Evolutionary conservation across 495 filamentous ascomycete species (phyloP).

Genomic region (Talaromyces nanjingensis): DNA sequence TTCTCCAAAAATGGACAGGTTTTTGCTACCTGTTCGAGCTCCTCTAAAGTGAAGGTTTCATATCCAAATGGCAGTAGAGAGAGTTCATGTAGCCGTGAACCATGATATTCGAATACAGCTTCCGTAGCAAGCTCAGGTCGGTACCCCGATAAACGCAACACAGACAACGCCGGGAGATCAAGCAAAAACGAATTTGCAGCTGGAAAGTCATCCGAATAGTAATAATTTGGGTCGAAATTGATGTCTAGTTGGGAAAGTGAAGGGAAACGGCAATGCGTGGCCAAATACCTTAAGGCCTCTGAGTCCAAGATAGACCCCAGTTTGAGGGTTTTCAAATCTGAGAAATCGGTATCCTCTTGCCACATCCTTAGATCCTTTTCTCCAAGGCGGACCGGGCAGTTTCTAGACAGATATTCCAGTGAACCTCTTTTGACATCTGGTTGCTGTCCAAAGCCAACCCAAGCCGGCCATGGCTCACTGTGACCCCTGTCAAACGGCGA

Average conservation of each 20-base stretch:
- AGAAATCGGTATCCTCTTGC: neutral
- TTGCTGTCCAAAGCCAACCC: neutral
- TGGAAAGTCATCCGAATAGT: neutral
- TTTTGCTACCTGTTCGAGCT: neutral
- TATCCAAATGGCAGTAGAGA: neutral
- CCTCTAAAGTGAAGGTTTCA: neutral
- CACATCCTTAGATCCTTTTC: neutral
- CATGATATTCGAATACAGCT: neutral
- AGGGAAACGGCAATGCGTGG: neutral
- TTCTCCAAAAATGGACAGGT: neutral
- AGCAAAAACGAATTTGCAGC: neutral
- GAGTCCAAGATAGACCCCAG: neutral
- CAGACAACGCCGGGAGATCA: neutral
- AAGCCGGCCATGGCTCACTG: neutral
- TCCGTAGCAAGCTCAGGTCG: neutral
- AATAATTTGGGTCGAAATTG: neutral
- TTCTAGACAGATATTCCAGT: neutral
- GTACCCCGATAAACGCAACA: neutral
- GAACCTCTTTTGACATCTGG: neutral
- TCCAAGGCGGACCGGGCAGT: neutral
- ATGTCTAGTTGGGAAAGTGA: neutral
- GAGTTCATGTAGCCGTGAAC: neutral
- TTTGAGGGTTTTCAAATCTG: neutral
- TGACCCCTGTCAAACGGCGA: neutral
- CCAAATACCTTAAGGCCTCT: neutral